Evolutionary conservation across 1,139 yeast species (phyloP), one percentile per base, ranked within the genome.

Genomic region (Petasospora rhodanensis): DNA sequence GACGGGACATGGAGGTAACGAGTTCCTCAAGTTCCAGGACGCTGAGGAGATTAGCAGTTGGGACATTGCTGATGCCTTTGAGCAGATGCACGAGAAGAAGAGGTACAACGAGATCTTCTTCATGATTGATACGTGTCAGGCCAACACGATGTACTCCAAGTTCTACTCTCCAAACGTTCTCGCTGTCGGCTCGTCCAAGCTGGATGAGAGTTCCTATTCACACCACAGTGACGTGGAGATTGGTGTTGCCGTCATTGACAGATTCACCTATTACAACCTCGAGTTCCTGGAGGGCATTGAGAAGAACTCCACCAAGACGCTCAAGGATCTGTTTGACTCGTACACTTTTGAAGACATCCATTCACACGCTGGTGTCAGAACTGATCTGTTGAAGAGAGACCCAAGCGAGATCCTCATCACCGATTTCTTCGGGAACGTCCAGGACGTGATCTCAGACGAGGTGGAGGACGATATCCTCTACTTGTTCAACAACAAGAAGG

Each of bases 1-100:
- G 78, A 93, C 98, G 1, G 99, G 99, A 12, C 99, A 91, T 59
- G 99, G 99, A 12, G 99, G 99, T 34, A 87, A 89, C 52, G 97
- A 91, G 59, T 91, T 91, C 58, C 71, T 93, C 49, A 91, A 91
- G 61, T 91, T 91, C 59, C 99, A 91, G 60, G 99, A 91, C 55
- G 96, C 98, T 4, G 98, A 93, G 58, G 98, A 91, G 56, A 87
- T 91, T 38, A 89, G 96, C 2, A 81, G 96, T 11, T 81, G 85
- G 62, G 99, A 91, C 59, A 74, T 91, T 45, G 98, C 98, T 0
- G 96, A 91, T 61, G 97, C 98, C 2, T 86, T 91, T 62, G 95
- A 77, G 32, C 97, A 93, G 58, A 91, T 91, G 98, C 76, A 85
- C 62, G 96, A 91, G 55, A 89, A 89, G 73, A 82, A 83, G 51